A percentile compares a stretch with the other conserved stretches of the same genome.
Conservation (phyloP, 441 rosid genomes). For the California macrophylla region DNA sequence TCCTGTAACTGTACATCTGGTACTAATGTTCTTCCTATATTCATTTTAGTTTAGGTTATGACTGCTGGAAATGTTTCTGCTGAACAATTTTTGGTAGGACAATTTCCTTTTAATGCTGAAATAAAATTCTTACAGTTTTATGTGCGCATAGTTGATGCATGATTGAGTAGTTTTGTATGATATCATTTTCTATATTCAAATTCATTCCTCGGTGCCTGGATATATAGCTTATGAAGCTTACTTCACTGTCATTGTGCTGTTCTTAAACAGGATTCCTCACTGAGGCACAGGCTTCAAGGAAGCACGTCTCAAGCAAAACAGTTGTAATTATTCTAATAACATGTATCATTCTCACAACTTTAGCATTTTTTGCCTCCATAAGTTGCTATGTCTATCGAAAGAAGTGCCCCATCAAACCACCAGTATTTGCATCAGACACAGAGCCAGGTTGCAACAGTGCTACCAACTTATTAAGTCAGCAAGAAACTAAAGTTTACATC, state of each 20-base stretch:
- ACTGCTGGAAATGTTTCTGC: neutral
- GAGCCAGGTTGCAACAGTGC: slow-evolving; percentile 69
- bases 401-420: slow-evolving; percentile 31
- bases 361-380: slow-evolving; percentile 55
- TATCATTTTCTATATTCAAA: slow-evolving; percentile 4
- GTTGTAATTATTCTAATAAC: slow-evolving; percentile 43
- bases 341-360: slow-evolving; percentile 48
- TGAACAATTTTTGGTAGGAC: slow-evolving; percentile 1
- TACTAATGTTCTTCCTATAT: slow-evolving; percentile 17
- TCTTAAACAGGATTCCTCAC: slow-evolving; percentile 39
- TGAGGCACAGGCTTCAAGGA: slow-evolving; percentile 28
- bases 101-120: neutral
- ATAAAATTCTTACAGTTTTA: neutral
- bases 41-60: neutral
- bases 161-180: neutral
- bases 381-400: slow-evolving; percentile 45
- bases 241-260: slow-evolving; percentile 14
- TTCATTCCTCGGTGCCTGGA: neutral
- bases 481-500: slow-evolving; percentile 30
- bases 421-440: slow-evolving; percentile 49
- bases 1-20: slow-evolving; percentile 87
- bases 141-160: neutral
- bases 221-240: slow-evolving; percentile 12
- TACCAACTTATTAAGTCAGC: slow-evolving; percentile 51
- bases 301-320: slow-evolving; percentile 40